Evolutionary conservation across 495 filamentous ascomycete genomes (phyloP).

Genomic region (Aspergillus sclerotiicarbonarius): DNA sequence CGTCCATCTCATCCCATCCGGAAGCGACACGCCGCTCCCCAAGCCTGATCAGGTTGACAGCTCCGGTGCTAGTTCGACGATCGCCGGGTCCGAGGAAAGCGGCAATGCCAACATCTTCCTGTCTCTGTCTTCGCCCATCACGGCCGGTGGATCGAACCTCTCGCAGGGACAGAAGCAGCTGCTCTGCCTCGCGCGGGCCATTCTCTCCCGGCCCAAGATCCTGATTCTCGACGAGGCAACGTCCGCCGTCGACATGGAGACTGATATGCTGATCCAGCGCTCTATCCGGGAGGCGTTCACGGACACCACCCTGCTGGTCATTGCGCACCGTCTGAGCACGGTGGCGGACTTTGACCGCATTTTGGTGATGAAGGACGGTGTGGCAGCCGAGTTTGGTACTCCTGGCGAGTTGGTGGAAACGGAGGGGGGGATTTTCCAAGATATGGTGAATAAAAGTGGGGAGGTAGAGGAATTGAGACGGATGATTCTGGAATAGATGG

Average conservation of each 20-base stretch:
- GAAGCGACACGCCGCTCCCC: not conserved
- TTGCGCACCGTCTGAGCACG: slow-evolving; percentile 74
- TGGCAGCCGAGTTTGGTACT: slow-evolving; percentile 62
- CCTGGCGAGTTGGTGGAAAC: slow-evolving; percentile 60
- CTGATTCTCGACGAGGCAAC: slow-evolving; percentile 83
- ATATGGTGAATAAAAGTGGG: slow-evolving; percentile 66
- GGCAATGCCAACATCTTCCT: slow-evolving; percentile 54
- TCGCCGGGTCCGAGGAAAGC: slow-evolving; percentile 35
- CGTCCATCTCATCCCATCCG: slow-evolving; percentile 19
- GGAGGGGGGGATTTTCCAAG: slow-evolving; percentile 52
- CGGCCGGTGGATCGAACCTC: slow-evolving; percentile 68
- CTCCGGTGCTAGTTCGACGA: too few species aligned
- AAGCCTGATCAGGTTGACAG: not conserved
- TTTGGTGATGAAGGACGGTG: slow-evolving; percentile 66
- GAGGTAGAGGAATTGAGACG: slow-evolving; percentile 48
- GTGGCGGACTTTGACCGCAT: slow-evolving; percentile 76
- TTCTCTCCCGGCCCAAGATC: slow-evolving; percentile 68
- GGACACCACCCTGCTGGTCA: slow-evolving; percentile 67
- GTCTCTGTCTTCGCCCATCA: slow-evolving; percentile 51
- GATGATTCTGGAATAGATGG: slow-evolving; percentile 12
- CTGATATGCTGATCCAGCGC: slow-evolving; percentile 49
- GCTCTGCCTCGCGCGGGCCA: slow-evolving; percentile 74
- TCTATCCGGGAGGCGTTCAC: slow-evolving; percentile 53
- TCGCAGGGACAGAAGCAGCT: slow-evolving; percentile 80
- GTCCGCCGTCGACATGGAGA: slow-evolving; percentile 74